Evolutionary conservation across 2,329 filamentous ascomycete genomes (phyloP).

Genomic region (Sporothrix phasma): DNA sequence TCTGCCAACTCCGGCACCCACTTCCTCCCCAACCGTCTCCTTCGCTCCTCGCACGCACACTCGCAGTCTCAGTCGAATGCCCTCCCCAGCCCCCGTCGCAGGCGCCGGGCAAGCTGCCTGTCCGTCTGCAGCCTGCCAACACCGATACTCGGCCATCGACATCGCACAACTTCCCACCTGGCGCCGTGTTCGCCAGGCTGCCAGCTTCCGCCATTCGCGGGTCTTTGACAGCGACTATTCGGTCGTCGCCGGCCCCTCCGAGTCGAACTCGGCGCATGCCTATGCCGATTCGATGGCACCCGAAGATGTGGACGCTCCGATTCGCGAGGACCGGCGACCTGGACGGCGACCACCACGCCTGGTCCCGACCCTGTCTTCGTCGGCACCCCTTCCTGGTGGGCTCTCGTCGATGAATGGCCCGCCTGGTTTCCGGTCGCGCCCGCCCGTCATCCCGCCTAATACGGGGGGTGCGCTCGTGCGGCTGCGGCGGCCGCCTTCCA

Average conservation of each 20-base stretch:
- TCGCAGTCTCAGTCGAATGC: slow-evolving; percentile 20
- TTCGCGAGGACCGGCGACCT: not conserved
- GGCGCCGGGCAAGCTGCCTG: not conserved
- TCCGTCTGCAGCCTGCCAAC: slow-evolving; percentile 14
- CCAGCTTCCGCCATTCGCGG: slow-evolving; percentile 39
- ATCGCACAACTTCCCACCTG: slow-evolving; percentile 38
- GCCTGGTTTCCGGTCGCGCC: slow-evolving; percentile 42
- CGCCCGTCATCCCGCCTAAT: slow-evolving; percentile 50
- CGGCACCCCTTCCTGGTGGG: slow-evolving; percentile 13
- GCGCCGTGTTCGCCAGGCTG: slow-evolving; percentile 42
- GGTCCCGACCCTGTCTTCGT: slow-evolving; percentile 3
- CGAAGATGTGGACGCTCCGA: not conserved
- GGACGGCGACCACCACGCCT: not conserved
- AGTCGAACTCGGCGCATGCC: not conserved
- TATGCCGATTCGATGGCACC: not conserved
- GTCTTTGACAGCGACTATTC: slow-evolving; percentile 33
- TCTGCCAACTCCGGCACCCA: slow-evolving; percentile 16
- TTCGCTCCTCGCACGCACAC: slow-evolving; percentile 25
- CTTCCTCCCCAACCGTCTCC: slow-evolving; percentile 14
- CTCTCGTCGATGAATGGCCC: slow-evolving; percentile 23
- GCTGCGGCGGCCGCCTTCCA: slow-evolving; percentile 50
- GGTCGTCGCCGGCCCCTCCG: slow-evolving; percentile 6
- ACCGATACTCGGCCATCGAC: slow-evolving; percentile 32
- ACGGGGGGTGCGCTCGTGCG: slow-evolving; percentile 53
- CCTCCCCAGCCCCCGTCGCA: not conserved